Base-by-base conservation (phyloP, 169 alveolate genomes). In the Theileria orientalis region DNA sequence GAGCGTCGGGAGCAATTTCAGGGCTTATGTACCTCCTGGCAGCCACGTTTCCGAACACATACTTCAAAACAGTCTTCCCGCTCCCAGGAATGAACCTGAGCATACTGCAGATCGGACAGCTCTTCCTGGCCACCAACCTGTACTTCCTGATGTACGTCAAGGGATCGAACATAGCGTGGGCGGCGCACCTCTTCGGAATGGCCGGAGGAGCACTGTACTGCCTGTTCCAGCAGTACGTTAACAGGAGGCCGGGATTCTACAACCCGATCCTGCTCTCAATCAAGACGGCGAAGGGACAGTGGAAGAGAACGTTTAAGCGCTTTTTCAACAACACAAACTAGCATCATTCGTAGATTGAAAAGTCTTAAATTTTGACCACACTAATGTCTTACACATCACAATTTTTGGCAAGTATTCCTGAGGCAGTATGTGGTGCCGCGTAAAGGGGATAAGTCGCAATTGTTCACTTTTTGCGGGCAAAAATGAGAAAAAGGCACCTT, bases 1-100 rank as follows among this genome's bases (percentile, higher is more conserved):
- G 93, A 21, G 93, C 93, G 16, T 84, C 92, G 0, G 93, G 93
- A 35, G 83, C 92, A n/a, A 83, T 89, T 30, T 85, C 90, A 73
- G 93, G 93, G 0, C 86, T 89, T 14, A 33, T 85, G 23, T 89
- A 76, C 40, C 68, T 84, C 46, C 49, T 89, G 66, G 87, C 93
- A 13, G 66, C 92, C 30, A 76, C 90, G 32, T 83, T 77, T 68
- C 93, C 93, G 13, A 89, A 84, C 72, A 85, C 85, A 44, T 70
- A 68, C 44, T 89, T 89, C 61, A 72, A 82, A 42, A 85, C 91
- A 0, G 63, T 89, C 16, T 89, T 89, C 21, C 93, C 93, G 11
- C 69, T 89, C 2, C 93, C 93, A 19, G 90, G 90, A 19, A 19
- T 89, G 51, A 76, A 89, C 60, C 35, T 89, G 49, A 76, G 91